Base-by-base conservation (phyloP, 352 stramenopile genomes). In the Globisporangium splendens region DNA sequence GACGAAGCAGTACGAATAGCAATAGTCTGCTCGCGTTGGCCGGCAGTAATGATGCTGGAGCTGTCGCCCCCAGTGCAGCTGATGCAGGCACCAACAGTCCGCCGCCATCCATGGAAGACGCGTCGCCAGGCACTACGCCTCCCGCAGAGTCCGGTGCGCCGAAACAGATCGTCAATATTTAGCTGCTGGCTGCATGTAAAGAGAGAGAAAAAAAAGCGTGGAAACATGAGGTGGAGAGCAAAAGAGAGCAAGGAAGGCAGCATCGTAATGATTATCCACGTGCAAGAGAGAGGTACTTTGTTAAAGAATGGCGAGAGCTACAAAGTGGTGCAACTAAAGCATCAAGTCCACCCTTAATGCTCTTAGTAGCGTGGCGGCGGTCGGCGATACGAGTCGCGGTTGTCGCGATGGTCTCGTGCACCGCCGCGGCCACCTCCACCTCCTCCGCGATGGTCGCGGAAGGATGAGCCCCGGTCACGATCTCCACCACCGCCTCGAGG, bases 361-460 rank as follows among this genome's bases (percentile, higher is more conserved):
- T 14, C 47, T 56, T 50, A 73, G 52, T 70, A 73, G 12, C 66
- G 50, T 14, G 53, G 48, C 4, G 66, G 58, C 22, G 62, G 53
- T 24, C 65, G 56, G 7, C 62, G 53, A 20, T 63, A 72, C 48
- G 59, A 53, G 58, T 50, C 51, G 10, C 51, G 51, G 22, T 14
- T 57, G 58, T 50, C 44, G 14, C 46, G 22, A 11, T 50, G 22
- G 46, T 50, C 18, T 22, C 46, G 24, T 31, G 24, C 24, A 5
- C 24, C 24, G 24, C 24, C 48, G 10, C 56, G 21, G 15, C 46
- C 28, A 11, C 28, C 33, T 21, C 33, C 13, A 8, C 47, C 18
- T 18, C 52, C 46, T 7, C 44, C 20, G 14, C 39, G 18, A 13
- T 44, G 20, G 33, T 22, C 20, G 31, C 51, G 48, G 28, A 48